Conservation (phyloP, 139 green algal species). For the Eudorina sp. region DNA sequence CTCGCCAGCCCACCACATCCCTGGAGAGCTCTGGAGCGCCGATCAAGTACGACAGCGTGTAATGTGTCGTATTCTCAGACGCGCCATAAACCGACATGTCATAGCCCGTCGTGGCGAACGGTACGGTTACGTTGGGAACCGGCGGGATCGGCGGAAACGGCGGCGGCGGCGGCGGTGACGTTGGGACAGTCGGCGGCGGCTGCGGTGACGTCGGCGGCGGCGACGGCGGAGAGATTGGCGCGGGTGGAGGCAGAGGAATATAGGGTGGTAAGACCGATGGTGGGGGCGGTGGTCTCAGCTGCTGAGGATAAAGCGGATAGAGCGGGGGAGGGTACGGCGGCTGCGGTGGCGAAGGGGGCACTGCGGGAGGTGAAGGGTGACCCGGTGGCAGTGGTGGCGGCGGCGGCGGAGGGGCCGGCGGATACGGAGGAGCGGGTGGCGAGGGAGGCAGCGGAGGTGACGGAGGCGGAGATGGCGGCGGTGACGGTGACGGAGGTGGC, state of each 20-base stretch:
- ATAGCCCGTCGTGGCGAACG: background rate
- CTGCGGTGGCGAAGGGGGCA: background rate
- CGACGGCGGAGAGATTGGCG: background rate
- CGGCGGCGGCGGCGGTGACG: too few species aligned
- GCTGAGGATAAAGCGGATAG: background rate
- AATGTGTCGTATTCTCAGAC: background rate
- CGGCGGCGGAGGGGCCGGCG: background rate
- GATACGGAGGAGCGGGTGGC: background rate
- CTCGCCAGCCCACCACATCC: background rate
- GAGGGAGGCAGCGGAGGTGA: background rate
- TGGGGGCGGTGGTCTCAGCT: background rate
- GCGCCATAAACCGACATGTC: conserved; percentile 32
- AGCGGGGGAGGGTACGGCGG: background rate
- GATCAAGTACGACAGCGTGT: background rate
- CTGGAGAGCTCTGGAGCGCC: background rate
- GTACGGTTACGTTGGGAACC: background rate
- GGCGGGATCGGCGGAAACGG: background rate
- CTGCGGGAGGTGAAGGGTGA: background rate
- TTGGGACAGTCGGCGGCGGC: background rate
- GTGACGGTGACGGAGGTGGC: background rate
- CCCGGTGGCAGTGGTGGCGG: background rate
- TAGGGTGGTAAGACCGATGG: background rate
- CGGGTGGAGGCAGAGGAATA: background rate
- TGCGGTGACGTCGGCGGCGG: background rate
- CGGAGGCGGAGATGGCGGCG: background rate